These are phyloP conservation scores for Eutypella sp. DNA, from an alignment of 2,329 filamentous ascomycete genomes.

Conservation along the genomic window DNA sequence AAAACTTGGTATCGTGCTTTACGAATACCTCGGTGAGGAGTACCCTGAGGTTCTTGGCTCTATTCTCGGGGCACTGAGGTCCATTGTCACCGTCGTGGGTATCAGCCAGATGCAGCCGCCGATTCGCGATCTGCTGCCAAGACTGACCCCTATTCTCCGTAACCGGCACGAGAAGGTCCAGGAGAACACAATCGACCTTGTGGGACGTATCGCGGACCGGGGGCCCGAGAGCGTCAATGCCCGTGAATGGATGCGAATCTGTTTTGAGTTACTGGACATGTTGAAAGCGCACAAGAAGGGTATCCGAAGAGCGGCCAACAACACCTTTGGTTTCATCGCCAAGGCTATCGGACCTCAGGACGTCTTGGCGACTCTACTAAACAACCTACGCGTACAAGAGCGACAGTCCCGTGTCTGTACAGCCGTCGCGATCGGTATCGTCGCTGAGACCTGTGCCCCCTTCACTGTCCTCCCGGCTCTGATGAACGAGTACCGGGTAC, in stretches of 20 bases:
- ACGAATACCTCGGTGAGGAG: conserved; percentile 97
- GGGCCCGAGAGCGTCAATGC: conserved; percentile 96
- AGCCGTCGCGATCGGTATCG: conserved; percentile 95
- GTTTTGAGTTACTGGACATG: conserved; percentile 98
- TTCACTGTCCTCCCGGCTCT: conserved; percentile 97
- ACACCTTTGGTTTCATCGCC: conserved; percentile 98
- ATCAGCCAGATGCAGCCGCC: conserved; percentile 98
- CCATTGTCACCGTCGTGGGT: conserved; percentile 95
- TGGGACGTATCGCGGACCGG: conserved; percentile 94
- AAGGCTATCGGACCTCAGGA: conserved; percentile 98
- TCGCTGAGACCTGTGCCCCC: conserved; percentile 95
- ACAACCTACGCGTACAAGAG: conserved; percentile 95
- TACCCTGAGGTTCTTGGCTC: conserved; percentile 97
- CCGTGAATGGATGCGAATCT: conserved; percentile 99
- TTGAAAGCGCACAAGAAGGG: conserved; percentile 99
- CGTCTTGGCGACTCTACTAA: conserved; percentile 88
- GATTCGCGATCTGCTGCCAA: conserved; percentile 91
- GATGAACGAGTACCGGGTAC: conserved; percentile 99
- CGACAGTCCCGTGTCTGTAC: conserved; percentile 98
- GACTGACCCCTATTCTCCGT: conserved; percentile 93
- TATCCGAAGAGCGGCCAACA: conserved; percentile 95
- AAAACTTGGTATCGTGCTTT: conserved; percentile 88
- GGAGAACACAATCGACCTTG: conserved; percentile 97
- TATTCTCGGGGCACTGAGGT: conserved; percentile 88
- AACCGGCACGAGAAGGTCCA: conserved; percentile 99